A percentile compares a stretch with the other conserved stretches of the same genome.
These are phyloP conservation scores for Echria macrotheca DNA, from an alignment of 495 filamentous ascomycete genomes.

Conservation along the genomic window DNA sequence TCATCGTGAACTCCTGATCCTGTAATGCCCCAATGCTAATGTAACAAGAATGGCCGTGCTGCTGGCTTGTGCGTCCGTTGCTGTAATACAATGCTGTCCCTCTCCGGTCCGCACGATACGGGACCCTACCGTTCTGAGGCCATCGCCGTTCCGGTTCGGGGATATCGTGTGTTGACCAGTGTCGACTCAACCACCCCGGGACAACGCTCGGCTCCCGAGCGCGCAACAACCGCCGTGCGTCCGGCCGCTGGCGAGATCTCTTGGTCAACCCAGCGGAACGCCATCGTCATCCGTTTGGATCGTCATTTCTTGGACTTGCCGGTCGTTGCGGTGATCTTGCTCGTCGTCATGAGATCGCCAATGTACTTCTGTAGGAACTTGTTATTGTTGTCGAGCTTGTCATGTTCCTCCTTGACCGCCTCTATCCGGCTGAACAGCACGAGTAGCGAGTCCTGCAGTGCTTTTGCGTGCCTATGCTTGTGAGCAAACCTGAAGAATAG, in stretches of 20 bases:
- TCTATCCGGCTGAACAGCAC: slow-evolving; percentile 90
- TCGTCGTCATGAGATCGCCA: slow-evolving; percentile 74
- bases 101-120: not conserved
- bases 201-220: too few species aligned
- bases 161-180: too few species aligned
- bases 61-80: too few species aligned
- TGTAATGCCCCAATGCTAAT: slow-evolving; percentile 3
- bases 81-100: not conserved
- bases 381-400: slow-evolving; percentile 92
- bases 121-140: not conserved
- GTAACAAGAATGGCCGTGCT: not conserved
- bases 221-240: not conserved
- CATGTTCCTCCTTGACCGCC: slow-evolving; percentile 85
- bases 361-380: slow-evolving; percentile 91
- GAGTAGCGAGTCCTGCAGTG: slow-evolving; percentile 78
- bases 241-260: not conserved
- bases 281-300: not conserved
- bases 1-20: slow-evolving; percentile 1
- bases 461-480: slow-evolving; percentile 68
- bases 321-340: slow-evolving; percentile 64
- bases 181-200: too few species aligned
- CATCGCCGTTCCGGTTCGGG: not conserved
- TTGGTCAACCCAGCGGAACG: not conserved
- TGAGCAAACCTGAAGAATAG: slow-evolving; percentile 12
- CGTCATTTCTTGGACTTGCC: slow-evolving; percentile 47